A percentile compares a stretch with the other conserved stretches of the same genome.
These are phyloP conservation scores for Guadua angustifolia DNA, from an alignment of 176 grass and related monocot species.

Conservation along the genomic window DNA sequence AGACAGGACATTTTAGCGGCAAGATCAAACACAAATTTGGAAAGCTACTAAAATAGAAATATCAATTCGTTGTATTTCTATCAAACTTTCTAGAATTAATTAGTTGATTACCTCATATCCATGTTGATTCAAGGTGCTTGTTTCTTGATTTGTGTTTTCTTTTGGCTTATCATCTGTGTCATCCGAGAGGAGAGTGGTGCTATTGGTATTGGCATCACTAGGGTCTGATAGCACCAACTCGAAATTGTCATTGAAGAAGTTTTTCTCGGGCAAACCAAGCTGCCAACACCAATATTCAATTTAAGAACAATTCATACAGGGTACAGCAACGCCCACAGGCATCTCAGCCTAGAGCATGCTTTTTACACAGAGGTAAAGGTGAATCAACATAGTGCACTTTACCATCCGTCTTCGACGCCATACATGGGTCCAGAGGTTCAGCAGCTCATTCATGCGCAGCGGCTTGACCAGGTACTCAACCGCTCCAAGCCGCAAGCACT, in stretches of 20 bases:
- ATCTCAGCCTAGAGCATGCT: constrained; percentile 41
- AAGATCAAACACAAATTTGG: constrained; percentile 14
- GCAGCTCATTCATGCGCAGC: constrained; percentile 81
- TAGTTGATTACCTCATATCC: constrained; percentile 70
- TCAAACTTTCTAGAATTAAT: neutral
- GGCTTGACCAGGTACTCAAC: constrained; percentile 95
- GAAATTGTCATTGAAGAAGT: constrained; percentile 76
- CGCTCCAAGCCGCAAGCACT: constrained; percentile 88
- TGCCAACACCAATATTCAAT: constrained; percentile 50
- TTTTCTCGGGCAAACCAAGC: constrained; percentile 84
- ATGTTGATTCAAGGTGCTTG: constrained; percentile 52
- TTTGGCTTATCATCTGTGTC: constrained; percentile 79
- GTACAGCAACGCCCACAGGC: constrained; percentile 24
- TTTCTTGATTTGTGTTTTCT: constrained; percentile 60
- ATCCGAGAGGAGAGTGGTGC: constrained; percentile 72
- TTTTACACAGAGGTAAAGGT: constrained; percentile 32
- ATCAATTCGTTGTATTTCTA: neutral
- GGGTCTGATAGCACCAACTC: constrained; percentile 72
- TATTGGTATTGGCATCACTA: constrained; percentile 92
- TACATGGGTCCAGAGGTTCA: constrained; percentile 96
- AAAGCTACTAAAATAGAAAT: constrained; percentile 27
- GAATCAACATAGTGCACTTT: constrained; percentile 37
- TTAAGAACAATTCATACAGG: constrained; percentile 33
- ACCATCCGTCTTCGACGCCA: constrained; percentile 89
- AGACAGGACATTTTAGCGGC: neutral